Conservation (phyloP, 169 alveolate species). For the Cryptosporidium meleagridis region DNA sequence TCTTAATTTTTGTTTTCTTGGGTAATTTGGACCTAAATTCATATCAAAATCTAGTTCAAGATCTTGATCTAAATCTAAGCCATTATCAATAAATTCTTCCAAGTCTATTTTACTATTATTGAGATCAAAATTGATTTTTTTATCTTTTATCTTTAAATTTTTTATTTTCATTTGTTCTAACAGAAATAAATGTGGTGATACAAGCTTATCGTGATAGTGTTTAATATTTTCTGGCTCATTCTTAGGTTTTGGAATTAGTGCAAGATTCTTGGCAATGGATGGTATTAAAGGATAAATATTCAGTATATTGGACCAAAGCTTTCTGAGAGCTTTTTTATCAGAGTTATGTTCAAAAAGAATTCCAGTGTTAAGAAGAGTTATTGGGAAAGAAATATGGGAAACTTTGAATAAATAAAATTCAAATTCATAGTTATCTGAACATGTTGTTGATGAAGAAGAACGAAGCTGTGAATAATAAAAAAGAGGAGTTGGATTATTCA, state of each 20-base stretch:
- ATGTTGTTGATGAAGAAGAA: neutral
- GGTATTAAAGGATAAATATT: slow-evolving; percentile 64
- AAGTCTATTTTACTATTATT: too few species aligned
- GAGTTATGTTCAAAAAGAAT: neutral
- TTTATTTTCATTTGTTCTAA: slow-evolving; percentile 5
- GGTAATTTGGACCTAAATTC: neutral
- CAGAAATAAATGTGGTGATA: slow-evolving; percentile 41
- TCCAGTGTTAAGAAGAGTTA: slow-evolving; percentile 41
- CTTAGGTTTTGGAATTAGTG: slow-evolving; percentile 43
- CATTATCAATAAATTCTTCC: neutral
- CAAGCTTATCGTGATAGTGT: slow-evolving; percentile 23
- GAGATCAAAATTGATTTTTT: neutral
- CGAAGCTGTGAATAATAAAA: neutral
- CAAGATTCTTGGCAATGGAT: slow-evolving; percentile 36
- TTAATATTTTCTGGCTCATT: neutral
- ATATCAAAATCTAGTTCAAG: neutral
- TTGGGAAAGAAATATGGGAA: slow-evolving; percentile 24
- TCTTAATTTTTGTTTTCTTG: neutral
- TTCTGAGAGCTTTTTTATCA: slow-evolving; percentile 8
- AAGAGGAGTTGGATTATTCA: slow-evolving; percentile 2
- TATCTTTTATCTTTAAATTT: neutral
- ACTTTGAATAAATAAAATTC: slow-evolving; percentile 52
- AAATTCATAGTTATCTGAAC: neutral
- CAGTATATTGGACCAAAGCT: slow-evolving; percentile 38
- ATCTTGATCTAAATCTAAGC: neutral